Base-by-base conservation (phyloP, 108 stramenopile genomes). In the Nitzschia inconspicua region DNA sequence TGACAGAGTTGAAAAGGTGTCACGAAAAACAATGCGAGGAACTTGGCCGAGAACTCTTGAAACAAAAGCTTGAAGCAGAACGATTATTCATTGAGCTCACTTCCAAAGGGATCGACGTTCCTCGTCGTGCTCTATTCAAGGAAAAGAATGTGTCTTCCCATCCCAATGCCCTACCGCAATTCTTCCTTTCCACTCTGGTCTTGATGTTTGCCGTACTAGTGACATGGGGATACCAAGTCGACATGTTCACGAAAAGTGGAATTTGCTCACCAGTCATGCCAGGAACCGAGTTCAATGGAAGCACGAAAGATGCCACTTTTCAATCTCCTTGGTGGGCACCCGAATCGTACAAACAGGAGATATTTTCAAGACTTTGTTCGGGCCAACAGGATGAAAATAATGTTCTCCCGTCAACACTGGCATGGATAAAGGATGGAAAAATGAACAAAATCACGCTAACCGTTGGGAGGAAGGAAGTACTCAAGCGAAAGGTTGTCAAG, bases 261-360 rank as follows among this genome's bases (percentile, higher is more conserved):
- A 3, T 68, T 5, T 68, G 67, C 35, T 23, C 58, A 22, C 67
- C 67, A 20, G 57, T 60, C 11, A 44, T 51, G 47, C 67, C 59
- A 1, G 67, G 67, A 10, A 37, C 37, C 13, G 34, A 11, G 5
- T 22, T 61, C 22, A 47, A 46, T 5, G 3, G 32, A 31, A n/a
- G n/a, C n/a, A 36, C 30, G 23, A 18, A 36, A 6, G 53, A 54
- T 19, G 34, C 28, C 24, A 24, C 46, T 9, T 68, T 68, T 43
- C 28, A 59, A 3, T 57, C 67, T 31, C 67, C 67, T 2, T 68
- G 55, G 49, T 68, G 67, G 67, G 58, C 58, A n/a, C 67, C 67
- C 7, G 35, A 27, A 37, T 19, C 58, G 9, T 30, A 35, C 11
- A 68, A 68, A 37, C 23, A 50, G 18, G 2, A 35, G 18, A 40